phyloP scores from a whole-genome alignment of 2,329 filamentous ascomycete genomes.

The Berkeleyomyces rouxiae region DNA sequence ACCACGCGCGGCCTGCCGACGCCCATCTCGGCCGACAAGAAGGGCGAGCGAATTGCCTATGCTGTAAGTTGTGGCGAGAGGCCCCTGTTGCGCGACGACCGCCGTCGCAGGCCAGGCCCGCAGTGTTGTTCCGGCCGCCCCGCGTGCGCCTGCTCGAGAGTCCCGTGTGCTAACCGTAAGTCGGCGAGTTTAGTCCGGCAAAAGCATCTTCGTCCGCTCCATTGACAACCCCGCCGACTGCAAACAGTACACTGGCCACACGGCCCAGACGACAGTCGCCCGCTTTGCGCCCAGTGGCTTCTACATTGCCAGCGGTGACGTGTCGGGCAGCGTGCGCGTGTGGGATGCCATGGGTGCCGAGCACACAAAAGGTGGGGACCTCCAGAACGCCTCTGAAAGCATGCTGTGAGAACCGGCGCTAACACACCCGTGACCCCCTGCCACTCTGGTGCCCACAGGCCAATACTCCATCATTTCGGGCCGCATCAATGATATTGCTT shows the following conservation, averaged over 20 bases:
- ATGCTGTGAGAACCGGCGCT: neutral
- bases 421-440: neutral
- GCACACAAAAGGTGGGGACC: slow-evolving; percentile 51
- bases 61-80: slow-evolving; percentile 41
- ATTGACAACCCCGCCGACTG: slow-evolving; percentile 76
- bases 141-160: neutral
- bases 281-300: slow-evolving; percentile 88
- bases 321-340: slow-evolving; percentile 66
- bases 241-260: slow-evolving; percentile 88
- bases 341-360: slow-evolving; percentile 82
- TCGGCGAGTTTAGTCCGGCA: slow-evolving; percentile 50
- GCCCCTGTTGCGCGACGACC: neutral
- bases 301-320: slow-evolving; percentile 86
- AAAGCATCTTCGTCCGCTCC: slow-evolving; percentile 88
- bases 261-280: slow-evolving; percentile 73
- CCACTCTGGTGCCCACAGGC: slow-evolving; percentile 24
- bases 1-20: slow-evolving; percentile 78
- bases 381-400: neutral
- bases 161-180: neutral
- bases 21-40: slow-evolving; percentile 70
- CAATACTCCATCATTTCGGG: slow-evolving; percentile 92
- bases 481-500: slow-evolving; percentile 88
- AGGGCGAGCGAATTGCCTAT: slow-evolving; percentile 85
- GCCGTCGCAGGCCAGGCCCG: neutral
- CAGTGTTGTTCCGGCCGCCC: neutral